Evolutionary conservation across 2,329 filamentous ascomycete genomes (phyloP), one percentile per base, ranked within the genome.

Genomic region (Alternaria gansuensis): DNA sequence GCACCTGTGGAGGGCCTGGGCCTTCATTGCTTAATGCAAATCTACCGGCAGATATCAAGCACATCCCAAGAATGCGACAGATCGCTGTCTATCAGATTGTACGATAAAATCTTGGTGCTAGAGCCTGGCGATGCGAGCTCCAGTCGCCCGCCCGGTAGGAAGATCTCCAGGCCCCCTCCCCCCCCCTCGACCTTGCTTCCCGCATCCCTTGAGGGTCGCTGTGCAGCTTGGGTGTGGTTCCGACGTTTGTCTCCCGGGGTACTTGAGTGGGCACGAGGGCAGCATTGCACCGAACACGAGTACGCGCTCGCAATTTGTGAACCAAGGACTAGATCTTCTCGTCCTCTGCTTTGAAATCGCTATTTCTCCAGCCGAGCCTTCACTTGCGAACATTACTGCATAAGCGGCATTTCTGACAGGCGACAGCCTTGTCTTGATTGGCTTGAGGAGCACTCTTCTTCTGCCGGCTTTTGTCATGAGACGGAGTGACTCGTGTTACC

Each of bases 101-200:
- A 56, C 21, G 51, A 56, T 55, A 50, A 58, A 45, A 68, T 24
- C 33, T 26, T 45, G 33, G 23, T 46, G n/a, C 31, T 34, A 17
- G 24, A 8, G 14, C 45, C 31, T 34, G 23, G 24, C 11, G 14
- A 51, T 44, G 23, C 46, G 23, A 67, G 65, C 62, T 63, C 51
- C 45, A 33, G 43, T 64, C 54, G 48, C 60, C 58, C 64, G 66
- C 68, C 66, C 60, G 68, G 59, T 51, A 65, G 62, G 54, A 57
- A 59, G 73, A 77, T 77, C 74, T 46, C 68, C 72, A 73, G 68
- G 73, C 17, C 17, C 17, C 67, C 66, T 72, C 73, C 17, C 17
- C 17, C 67, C 66, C 73, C 73, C 72, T 75, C 74, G 66, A 76
- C 74, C 74, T 70, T 73, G 74, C 74, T 75, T 76, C 74, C 74